These are phyloP conservation scores for Cyclotella sp. DNA, from an alignment of 108 stramenopile genomes.

Conservation along the genomic window DNA sequence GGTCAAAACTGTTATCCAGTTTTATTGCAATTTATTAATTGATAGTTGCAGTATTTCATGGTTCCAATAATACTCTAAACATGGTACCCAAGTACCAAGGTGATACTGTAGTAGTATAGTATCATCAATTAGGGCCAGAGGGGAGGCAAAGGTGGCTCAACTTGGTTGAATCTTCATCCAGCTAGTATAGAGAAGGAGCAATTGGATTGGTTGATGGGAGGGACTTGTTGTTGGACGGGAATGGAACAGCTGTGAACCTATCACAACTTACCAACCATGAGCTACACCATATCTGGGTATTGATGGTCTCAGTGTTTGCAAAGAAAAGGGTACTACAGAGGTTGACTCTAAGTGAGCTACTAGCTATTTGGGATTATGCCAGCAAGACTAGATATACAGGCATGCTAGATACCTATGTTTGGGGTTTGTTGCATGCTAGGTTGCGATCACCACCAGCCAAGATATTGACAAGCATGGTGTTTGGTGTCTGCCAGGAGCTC, in stretches of 20 bases:
- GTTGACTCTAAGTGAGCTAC: background rate
- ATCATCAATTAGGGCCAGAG: too few species aligned
- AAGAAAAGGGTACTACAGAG: background rate
- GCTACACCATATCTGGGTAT: background rate
- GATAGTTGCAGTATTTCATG: too few species aligned
- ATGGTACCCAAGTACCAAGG: too few species aligned
- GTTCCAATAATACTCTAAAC: too few species aligned
- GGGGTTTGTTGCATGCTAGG: background rate
- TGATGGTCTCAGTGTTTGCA: background rate
- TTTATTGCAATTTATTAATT: too few species aligned
- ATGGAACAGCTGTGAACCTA: background rate
- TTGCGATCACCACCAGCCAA: conserved; percentile 1
- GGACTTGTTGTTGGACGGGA: background rate
- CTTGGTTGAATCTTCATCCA: too few species aligned
- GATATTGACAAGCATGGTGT: too few species aligned
- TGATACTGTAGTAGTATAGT: too few species aligned
- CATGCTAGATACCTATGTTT: background rate
- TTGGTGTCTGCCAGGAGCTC: too few species aligned
- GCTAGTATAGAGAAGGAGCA: background rate
- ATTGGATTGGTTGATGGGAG: background rate
- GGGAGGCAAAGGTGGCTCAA: too few species aligned
- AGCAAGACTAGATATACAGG: background rate
- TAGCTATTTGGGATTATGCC: background rate
- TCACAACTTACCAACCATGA: background rate
- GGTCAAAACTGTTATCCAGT: too few species aligned